A percentile compares a stretch with the other conserved stretches of the same genome.
Evolutionary conservation across 306 rosid species (phyloP).

Genomic region (Glycine soja): DNA sequence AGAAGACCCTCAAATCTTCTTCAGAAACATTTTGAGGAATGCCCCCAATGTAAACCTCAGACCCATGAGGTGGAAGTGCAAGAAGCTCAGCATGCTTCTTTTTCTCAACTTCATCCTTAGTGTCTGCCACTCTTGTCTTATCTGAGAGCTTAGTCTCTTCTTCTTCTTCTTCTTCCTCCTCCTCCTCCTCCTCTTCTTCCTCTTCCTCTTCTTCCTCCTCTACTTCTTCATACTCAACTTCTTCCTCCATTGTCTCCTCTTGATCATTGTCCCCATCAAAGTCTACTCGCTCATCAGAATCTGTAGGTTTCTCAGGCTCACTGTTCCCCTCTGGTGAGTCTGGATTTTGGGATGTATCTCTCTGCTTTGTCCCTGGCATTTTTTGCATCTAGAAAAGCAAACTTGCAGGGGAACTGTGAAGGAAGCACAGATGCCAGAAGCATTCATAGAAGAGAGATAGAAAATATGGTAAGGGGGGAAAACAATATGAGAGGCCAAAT

Average conservation of each 20-base stretch:
- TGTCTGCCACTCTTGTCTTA: constrained; percentile 43
- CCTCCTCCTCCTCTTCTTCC: constrained; percentile 62
- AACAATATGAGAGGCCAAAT: constrained; percentile 71
- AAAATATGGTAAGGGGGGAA: constrained; percentile 80
- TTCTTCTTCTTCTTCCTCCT: constrained; percentile 47
- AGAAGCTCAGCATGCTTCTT: constrained; percentile 72
- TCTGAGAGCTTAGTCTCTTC: constrained; percentile 49
- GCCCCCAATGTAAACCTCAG: constrained; percentile 79
- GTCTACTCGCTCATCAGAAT: constrained; percentile 75
- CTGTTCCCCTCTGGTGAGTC: constrained; percentile 51
- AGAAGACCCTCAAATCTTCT: constrained; percentile 68
- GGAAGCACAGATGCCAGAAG: constrained; percentile 79
- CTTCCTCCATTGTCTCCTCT: constrained; percentile 70
- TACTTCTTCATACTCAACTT: constrained; percentile 75
- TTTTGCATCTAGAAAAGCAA: constrained; percentile 68
- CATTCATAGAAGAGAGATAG: constrained; percentile 71
- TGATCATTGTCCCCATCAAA: constrained; percentile 73
- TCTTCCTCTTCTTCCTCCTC: constrained; percentile 75
- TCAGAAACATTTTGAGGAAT: constrained; percentile 65
- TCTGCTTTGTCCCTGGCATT: constrained; percentile 65
- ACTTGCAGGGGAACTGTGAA: constrained; percentile 83
- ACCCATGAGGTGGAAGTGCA: constrained; percentile 83
- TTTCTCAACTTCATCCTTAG: constrained; percentile 53
- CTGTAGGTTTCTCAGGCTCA: constrained; percentile 60
- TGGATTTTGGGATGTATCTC: constrained; percentile 49